phyloP scores from a whole-genome alignment of 164 flowering plant genomes.

The Tetracentron sinense region DNA sequence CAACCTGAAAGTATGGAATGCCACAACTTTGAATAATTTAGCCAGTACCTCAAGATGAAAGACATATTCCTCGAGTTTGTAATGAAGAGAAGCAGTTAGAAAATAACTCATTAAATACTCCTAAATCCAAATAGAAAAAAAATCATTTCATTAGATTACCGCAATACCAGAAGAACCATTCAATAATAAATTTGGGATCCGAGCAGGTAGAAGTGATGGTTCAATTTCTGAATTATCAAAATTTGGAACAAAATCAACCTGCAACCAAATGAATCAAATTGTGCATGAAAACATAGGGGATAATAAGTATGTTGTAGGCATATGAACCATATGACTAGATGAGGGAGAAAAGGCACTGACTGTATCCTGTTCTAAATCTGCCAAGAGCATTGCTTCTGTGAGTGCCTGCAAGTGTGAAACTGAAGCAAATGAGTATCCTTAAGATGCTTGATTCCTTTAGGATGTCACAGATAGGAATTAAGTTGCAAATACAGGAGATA shows the following conservation, averaged over 20 bases:
- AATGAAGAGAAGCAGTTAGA: neutral
- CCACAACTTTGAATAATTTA: constrained; percentile 2
- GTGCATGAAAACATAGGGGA: neutral
- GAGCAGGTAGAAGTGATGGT: constrained; percentile 88
- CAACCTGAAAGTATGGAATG: constrained; percentile 54
- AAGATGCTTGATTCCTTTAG: neutral
- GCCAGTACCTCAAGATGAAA: neutral
- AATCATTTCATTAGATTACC: constrained; percentile 32
- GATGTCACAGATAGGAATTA: neutral
- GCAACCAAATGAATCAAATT: constrained; percentile 22
- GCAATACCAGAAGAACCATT: constrained; percentile 99
- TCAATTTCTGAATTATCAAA: constrained; percentile 94
- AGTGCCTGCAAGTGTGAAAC: constrained; percentile 54
- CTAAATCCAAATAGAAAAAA: neutral
- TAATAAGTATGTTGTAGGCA: neutral
- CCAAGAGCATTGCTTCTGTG: constrained; percentile 83
- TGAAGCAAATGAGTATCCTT: constrained; percentile 14
- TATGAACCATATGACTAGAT: neutral
- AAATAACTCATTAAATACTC: neutral
- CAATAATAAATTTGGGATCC: constrained; percentile 74
- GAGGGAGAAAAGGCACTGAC: constrained; percentile 30
- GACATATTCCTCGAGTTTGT: no score
- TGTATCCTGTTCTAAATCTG: constrained; percentile 79
- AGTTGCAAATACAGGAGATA: neutral
- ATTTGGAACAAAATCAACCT: constrained; percentile 94